phyloP scores from a whole-genome alignment of 2,329 filamentous ascomycete genomes.

The Apiospora phragmitis region DNA sequence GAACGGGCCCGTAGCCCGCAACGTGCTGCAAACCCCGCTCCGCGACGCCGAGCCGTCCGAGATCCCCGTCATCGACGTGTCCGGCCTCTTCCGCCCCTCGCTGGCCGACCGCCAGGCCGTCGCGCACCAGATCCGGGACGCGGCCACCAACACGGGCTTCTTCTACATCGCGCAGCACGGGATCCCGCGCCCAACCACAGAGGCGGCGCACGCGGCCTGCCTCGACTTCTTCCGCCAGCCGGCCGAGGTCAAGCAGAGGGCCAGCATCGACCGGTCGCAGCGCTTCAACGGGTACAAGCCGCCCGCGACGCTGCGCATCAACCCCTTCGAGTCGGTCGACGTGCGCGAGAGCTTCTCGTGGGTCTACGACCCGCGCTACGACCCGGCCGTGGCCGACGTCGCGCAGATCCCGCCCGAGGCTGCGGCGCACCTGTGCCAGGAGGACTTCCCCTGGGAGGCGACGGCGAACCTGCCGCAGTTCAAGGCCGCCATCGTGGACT shows the following conservation, averaged over 20 bases:
- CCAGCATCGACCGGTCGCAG: conserved; percentile 37
- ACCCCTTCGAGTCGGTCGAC: conserved; percentile 28
- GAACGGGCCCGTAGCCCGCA: conserved; percentile 24
- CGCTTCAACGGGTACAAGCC: conserved; percentile 41
- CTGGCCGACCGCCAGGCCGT: conserved; percentile 37
- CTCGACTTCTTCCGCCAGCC: conserved; percentile 28
- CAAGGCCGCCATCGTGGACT: conserved; percentile 34
- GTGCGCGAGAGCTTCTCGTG: conserved; percentile 36
- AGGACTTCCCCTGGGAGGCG: conserved; percentile 27
- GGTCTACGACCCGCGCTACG: conserved; percentile 32
- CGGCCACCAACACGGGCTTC: conserved; percentile 42
- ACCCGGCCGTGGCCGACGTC: conserved; percentile 30
- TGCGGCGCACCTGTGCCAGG: conserved; percentile 10
- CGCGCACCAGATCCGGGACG: conserved; percentile 40
- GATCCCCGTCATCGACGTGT: conserved; percentile 46
- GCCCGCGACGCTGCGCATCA: conserved; percentile 27
- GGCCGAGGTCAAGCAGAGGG: conserved; percentile 20
- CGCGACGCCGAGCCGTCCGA: conserved; percentile 26
- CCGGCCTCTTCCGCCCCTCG: conserved; percentile 36
- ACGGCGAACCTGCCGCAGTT: conserved; percentile 34
- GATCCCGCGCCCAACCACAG: conserved; percentile 30
- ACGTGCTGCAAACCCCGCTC: conserved; percentile 22
- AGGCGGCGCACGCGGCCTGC: conserved; percentile 23
- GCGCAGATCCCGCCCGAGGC: conserved; percentile 19
- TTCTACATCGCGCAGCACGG: conserved; percentile 42